Conservation (phyloP, 1,284 basidiomycete species). For the Austropuccinia psidii region DNA sequence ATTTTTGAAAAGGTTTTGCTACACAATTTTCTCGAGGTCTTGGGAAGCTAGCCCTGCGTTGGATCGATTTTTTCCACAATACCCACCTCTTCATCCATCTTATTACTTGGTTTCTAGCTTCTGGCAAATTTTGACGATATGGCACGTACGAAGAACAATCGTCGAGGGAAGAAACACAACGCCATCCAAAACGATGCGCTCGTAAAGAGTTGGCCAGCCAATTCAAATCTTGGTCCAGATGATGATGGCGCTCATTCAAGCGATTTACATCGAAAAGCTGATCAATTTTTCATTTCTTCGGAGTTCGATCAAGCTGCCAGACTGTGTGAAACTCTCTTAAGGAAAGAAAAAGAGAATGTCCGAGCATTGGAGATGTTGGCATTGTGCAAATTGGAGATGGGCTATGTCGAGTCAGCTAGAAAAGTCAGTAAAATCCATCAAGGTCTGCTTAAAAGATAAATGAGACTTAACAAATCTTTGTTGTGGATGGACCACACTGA, state of each 20-base stretch:
- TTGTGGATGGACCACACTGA: not conserved
- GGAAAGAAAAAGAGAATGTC: not conserved
- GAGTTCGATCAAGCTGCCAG: slow-evolving; percentile 16
- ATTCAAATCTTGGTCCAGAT: not conserved
- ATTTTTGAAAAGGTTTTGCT: too few species aligned
- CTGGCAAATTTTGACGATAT: too few species aligned
- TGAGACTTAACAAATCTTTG: not conserved
- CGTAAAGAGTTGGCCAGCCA: not conserved
- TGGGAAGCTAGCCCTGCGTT: too few species aligned
- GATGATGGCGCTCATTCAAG: not conserved
- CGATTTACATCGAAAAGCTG: not conserved
- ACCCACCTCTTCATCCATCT: too few species aligned
- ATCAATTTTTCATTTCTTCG: slow-evolving; percentile 14
- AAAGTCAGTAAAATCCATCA: slow-evolving; percentile 56
- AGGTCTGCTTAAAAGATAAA: not conserved
- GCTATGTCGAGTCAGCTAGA: slow-evolving; percentile 59
- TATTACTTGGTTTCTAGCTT: too few species aligned
- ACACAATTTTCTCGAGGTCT: too few species aligned
- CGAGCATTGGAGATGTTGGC: slow-evolving; percentile 41
- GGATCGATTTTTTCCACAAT: too few species aligned
- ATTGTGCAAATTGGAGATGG: slow-evolving; percentile 55
- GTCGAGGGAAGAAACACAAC: not conserved
- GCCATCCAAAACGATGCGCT: not conserved
- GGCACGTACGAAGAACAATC: slow-evolving; percentile 18
- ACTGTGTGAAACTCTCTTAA: slow-evolving; percentile 7